Base-by-base conservation (phyloP, 331 rosid species). In the Telfairia occidentalis region DNA sequence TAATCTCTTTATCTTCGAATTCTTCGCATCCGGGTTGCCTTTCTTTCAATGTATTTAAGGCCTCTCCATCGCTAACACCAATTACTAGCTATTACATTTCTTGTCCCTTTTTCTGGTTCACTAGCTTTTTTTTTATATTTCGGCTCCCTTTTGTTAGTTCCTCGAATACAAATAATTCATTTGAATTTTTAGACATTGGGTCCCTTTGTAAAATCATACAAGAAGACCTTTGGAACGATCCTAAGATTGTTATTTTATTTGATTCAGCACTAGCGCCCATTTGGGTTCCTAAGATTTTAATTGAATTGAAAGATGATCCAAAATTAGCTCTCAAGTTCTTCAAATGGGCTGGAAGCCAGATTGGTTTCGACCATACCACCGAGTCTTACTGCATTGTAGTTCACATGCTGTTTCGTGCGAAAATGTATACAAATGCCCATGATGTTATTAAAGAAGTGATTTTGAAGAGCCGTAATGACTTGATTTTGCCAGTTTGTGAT, bases 321-420 rank as follows among this genome's bases (percentile, higher is more conserved):
- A 78, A 77, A 42, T 67, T 85, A 49, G 96, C 98, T 11, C 74
- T 89, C 78, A 86, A 81, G 76, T 85, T 94, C 81, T 94, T 89
- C 83, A 84, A 70, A 52, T 81, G 87, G 88, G 89, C 90, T 3
- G 82, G 84, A 81, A 77, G 38, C 77, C 85, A 32, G 46, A 45
- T 69, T 16, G 96, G 96, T 54, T 89, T 89, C 81, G 28, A 65
- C 73, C 92, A 87, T 73, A 69, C 87, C 16, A 69, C 79, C 0
- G 95, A 91, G 78, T 85, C 96, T 34, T 94, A 88, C 80, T 89
- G 97, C 79, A 52, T 89, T 66, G 60, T 94, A 81, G 88, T 57
- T 73, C 98, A 94, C 78, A 80, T 89, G 63, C 83, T 94, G 77
- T 94, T 91, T 67, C 72, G 71, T 83, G 90, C 89, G 60, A 82